Evolutionary conservation across 768 basidiomycete genomes (phyloP).

Genomic region (Panellus pusillus): DNA sequence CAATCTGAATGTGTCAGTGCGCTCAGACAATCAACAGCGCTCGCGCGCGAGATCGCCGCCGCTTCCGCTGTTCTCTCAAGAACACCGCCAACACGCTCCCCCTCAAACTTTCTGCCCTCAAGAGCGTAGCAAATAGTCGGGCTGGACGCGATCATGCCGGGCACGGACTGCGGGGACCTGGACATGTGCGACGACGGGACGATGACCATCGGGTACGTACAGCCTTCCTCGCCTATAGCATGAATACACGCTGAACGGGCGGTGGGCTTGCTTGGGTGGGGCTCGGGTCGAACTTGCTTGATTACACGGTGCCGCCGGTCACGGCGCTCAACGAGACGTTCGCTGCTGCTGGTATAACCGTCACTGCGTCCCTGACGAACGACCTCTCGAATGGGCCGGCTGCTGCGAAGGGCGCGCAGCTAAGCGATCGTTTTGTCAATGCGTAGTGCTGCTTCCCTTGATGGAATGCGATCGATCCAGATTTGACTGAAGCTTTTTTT

Average conservation of each 20-base stretch:
- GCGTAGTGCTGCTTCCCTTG: too few relatives aligned
- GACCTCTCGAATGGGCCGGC: constrained; percentile 37
- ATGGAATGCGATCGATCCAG: constrained; percentile 23
- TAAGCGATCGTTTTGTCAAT: constrained; percentile 61
- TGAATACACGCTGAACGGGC: too few relatives aligned
- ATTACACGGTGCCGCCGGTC: constrained; percentile 46
- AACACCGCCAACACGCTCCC: constrained; percentile 52
- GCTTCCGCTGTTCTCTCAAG: constrained; percentile 73
- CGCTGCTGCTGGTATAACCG: constrained; percentile 37
- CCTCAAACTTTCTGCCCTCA: constrained; percentile 46
- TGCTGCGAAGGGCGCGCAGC: constrained; percentile 50
- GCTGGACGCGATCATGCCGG: constrained; percentile 54
- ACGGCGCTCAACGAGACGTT: constrained; percentile 42
- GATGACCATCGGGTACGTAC: constrained; percentile 59
- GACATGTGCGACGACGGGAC: constrained; percentile 59
- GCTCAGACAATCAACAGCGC: constrained; percentile 44
- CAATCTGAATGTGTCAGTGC: constrained; percentile 44
- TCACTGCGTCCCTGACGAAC: constrained; percentile 46
- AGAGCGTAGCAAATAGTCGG: constrained; percentile 60
- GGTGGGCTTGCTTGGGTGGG: too few relatives aligned
- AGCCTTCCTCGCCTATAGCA: background rate
- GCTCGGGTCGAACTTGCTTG: constrained; percentile 50
- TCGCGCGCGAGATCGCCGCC: constrained; percentile 62
- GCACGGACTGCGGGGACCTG: constrained; percentile 42
- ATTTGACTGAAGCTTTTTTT: constrained; percentile 28